Conservation (phyloP, 1,139 yeast species). For the Wickerhamomyces sp. region DNA sequence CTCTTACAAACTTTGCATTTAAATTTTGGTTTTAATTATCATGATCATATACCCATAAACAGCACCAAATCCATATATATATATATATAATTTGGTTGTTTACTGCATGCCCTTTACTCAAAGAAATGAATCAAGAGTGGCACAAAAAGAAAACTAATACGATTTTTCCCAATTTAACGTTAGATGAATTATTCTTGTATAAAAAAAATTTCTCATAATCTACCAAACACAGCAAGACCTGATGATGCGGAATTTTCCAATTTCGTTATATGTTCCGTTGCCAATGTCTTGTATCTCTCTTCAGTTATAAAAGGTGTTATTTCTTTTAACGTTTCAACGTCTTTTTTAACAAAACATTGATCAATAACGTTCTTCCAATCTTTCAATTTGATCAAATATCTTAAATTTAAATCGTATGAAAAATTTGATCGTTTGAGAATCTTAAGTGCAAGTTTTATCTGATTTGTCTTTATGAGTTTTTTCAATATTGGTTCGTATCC, state of each 20-base stretch:
- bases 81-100: too few species aligned
- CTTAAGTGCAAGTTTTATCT: slow-evolving; percentile 14
- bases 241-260: background rate
- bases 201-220: too few species aligned
- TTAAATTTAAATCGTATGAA: slow-evolving; percentile 32
- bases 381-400: slow-evolving; percentile 46
- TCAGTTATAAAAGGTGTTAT: slow-evolving; percentile 5
- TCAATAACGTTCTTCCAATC: slow-evolving; percentile 53
- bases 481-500: slow-evolving; percentile 66
- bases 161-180: too few species aligned
- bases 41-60: too few species aligned
- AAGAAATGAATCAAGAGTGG: too few species aligned
- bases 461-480: slow-evolving; percentile 11
- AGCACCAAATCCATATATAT: too few species aligned
- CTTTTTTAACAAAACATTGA: slow-evolving; percentile 56
- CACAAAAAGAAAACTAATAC: too few species aligned
- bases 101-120: too few species aligned
- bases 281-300: background rate
- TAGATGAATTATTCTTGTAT: too few species aligned
- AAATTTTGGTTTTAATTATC: too few species aligned
- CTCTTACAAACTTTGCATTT: too few species aligned
- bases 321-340: slow-evolving; percentile 35
- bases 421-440: slow-evolving; percentile 8
- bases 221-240: slow-evolving; percentile 1
- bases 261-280: background rate